Percentiles rank a stretch among this genome's conserved stretches.
phyloP scores from a whole-genome alignment of 2,329 filamentous ascomycete genomes.

The Thielaviopsis populi region DNA sequence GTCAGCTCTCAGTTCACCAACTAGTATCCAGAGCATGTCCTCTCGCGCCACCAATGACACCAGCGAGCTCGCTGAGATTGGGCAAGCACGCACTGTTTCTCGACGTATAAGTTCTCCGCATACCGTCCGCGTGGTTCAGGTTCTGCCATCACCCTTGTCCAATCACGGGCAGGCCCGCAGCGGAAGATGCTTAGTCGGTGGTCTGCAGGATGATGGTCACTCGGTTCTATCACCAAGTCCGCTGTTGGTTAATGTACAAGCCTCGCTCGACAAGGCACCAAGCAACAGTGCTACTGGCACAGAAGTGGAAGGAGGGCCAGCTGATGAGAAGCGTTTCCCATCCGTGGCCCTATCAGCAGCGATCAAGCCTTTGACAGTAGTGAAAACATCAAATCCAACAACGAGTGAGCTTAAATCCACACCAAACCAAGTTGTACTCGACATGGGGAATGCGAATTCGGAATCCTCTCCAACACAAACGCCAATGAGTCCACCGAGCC shows the following conservation, averaged over 20 bases:
- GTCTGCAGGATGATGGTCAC: background rate
- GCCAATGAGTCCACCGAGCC: background rate
- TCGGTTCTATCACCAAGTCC: background rate
- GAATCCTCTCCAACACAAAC: background rate
- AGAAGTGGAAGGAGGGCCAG: background rate
- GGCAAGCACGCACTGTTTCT: conserved; percentile 10
- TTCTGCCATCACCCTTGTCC: background rate
- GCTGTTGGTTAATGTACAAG: no score
- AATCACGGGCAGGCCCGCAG: background rate
- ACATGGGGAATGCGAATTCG: no score
- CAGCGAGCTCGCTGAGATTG: background rate
- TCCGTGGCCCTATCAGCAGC: background rate
- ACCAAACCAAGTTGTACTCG: no score
- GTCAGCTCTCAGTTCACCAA: background rate
- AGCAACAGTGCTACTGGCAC: background rate
- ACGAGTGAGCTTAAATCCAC: no score
- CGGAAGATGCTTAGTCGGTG: background rate
- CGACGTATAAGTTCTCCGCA: background rate
- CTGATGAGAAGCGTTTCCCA: background rate
- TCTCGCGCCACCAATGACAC: background rate
- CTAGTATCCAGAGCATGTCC: conserved; percentile 2
- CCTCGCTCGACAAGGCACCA: no score
- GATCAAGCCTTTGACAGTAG: background rate
- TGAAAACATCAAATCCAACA: no score
- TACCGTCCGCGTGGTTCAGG: conserved; percentile 8